Base-by-base conservation (phyloP, 2,329 filamentous ascomycete species). In the Diaporthe amygdali region DNA sequence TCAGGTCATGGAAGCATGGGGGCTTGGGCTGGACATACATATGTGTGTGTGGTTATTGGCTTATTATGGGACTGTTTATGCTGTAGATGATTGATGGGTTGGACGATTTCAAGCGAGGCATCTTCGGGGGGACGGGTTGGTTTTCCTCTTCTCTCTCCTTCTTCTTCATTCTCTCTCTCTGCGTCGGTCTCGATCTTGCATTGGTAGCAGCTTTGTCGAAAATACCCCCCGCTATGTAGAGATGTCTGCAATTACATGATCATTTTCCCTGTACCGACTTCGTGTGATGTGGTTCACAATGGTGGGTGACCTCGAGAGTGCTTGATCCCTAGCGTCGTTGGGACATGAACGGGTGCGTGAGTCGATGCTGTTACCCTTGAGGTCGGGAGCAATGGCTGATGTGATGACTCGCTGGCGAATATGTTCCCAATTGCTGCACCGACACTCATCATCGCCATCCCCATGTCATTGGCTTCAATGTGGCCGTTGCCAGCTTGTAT, bases 141-240 rank as follows among this genome's bases (percentile, higher is more conserved):
- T 51, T 30, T 61, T 46, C 8, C 15, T 51, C 7, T 17, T 54
- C 49, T 32, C 47, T 52, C 10, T 2, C 20, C 47, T 41, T 61
- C 22, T 32, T 49, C 15, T 46, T 54, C 22, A 32, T n/a, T n/a
- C 17, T 30, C 17, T 55, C 6, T 25, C 14, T 49, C 22, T 25
- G 2, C 8, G 17, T 20, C 20, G 27, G 47, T 34, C 30, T 49
- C 37, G 41, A 66, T 54, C 55, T 14, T 54, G 68, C 49, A 70
- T 70, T 47, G 39, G 30, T 55, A 30, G 68, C 59, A 51, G 32
- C n/a, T 68, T 22, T 64, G 56, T 63, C 41, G 51, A 41, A 72
- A 71, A 71, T 72, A 72, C 68, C 71, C 70, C 66, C 39, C 25
- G 55, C 68, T 71, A 64, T 56, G 68, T 64, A 72, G 68, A 72